Percentiles rank a stretch among this genome's conserved stretches.
Evolutionary conservation across 805 yeast genomes (phyloP).

Genomic region (Kuraishia cidri): DNA sequence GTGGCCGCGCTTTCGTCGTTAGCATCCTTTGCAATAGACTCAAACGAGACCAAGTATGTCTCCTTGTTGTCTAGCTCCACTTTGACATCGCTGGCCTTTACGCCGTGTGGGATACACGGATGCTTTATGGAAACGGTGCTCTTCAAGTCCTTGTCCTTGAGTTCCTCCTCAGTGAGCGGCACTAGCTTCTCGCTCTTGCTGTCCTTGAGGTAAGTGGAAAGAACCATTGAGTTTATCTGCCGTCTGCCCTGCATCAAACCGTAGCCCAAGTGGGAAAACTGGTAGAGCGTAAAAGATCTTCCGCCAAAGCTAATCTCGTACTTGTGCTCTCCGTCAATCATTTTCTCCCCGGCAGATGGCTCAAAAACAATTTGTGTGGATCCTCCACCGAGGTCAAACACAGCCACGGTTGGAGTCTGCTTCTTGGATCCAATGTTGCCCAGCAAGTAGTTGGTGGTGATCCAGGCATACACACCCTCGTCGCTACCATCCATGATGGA

Average conservation of each 20-base stretch:
- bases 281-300: slow-evolving; percentile 73
- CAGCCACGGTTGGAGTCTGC: slow-evolving; percentile 86
- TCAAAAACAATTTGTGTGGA: slow-evolving; percentile 98
- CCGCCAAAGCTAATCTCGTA: slow-evolving; percentile 76
- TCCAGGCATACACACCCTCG: slow-evolving; percentile 99
- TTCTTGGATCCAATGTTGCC: slow-evolving; percentile 86
- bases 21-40: slow-evolving; percentile 16
- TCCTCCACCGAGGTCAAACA: slow-evolving; percentile 97
- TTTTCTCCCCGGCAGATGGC: slow-evolving; percentile 57
- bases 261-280: slow-evolving; percentile 90
- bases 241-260: slow-evolving; percentile 94
- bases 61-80: slow-evolving; percentile 40
- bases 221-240: slow-evolving; percentile 60
- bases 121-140: slow-evolving; percentile 44
- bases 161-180: slow-evolving; percentile 21
- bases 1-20: slow-evolving; percentile 22
- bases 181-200: slow-evolving; percentile 14
- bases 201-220: slow-evolving; percentile 37
- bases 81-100: slow-evolving; percentile 44
- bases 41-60: slow-evolving; percentile 22
- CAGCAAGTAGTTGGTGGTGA: slow-evolving; percentile 85
- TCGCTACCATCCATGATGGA: slow-evolving; percentile 93
- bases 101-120: slow-evolving; percentile 87
- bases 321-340: slow-evolving; percentile 86
- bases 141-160: slow-evolving; percentile 26